phyloP scores from a whole-genome alignment of 2,329 filamentous ascomycete genomes.

The Penicillium corylophilum region DNA sequence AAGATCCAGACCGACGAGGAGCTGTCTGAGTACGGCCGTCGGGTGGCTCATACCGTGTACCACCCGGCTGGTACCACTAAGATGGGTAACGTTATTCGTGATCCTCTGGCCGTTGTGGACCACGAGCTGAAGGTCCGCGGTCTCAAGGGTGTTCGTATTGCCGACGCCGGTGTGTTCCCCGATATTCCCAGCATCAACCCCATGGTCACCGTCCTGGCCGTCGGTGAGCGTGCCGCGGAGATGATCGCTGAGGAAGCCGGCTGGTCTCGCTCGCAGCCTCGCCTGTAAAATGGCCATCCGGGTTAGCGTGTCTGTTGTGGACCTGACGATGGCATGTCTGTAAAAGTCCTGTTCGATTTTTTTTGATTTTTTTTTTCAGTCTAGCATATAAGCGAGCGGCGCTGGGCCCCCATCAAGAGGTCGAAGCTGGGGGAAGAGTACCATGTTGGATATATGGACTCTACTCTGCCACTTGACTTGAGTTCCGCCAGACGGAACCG shows the following conservation, averaged over 20 bases:
- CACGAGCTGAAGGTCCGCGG: constrained; percentile 69
- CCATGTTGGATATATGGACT: neutral
- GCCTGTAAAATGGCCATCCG: constrained; percentile 43
- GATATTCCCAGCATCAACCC: constrained; percentile 85
- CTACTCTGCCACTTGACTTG: neutral
- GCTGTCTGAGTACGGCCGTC: constrained; percentile 75
- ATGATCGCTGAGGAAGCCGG: constrained; percentile 73
- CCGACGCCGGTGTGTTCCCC: constrained; percentile 84
- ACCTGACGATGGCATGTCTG: constrained; percentile 13
- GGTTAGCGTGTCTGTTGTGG: neutral
- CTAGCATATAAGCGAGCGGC: constrained; percentile 25
- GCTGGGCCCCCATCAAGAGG: constrained; percentile 9
- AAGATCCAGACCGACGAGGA: constrained; percentile 73
- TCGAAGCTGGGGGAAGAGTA: neutral
- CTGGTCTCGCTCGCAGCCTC: constrained; percentile 59
- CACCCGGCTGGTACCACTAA: constrained; percentile 87
- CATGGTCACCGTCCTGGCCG: constrained; percentile 82
- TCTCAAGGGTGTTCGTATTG: constrained; percentile 71
- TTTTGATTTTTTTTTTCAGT: constrained; percentile 14
- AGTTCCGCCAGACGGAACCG: constrained; percentile 10
- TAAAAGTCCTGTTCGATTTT: constrained; percentile 15
- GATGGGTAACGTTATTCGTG: constrained; percentile 73
- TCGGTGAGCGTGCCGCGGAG: constrained; percentile 83
- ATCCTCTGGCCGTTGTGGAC: constrained; percentile 78
- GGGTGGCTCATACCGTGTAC: constrained; percentile 84